phyloP scores from a whole-genome alignment of 306 rosid genomes.

The Castanopsis chinensis region DNA sequence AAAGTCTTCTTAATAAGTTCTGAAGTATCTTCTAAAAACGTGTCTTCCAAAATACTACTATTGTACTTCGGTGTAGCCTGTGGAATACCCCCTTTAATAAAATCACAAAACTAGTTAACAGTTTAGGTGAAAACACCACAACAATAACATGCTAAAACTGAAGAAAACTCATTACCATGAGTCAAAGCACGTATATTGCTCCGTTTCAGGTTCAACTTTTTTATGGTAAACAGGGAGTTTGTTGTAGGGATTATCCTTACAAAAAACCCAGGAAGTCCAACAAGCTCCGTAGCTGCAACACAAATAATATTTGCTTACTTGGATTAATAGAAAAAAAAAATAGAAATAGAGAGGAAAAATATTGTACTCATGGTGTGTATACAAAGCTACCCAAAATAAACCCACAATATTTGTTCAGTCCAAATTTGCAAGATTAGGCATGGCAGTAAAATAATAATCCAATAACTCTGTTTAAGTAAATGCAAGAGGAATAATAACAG shows the following conservation, averaged over 20 bases:
- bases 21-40: constrained; percentile 58
- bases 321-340: too few relatives aligned
- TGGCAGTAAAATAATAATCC: not conserved
- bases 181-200: constrained; percentile 59
- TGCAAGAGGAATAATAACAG: not conserved
- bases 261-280: constrained; percentile 46
- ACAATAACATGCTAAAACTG: constrained; percentile 1
- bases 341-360: too few relatives aligned
- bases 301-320: not conserved
- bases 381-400: too few relatives aligned
- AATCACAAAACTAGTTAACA: constrained; percentile 22
- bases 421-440: constrained; percentile 7
- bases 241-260: constrained; percentile 72
- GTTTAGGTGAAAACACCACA: constrained; percentile 2
- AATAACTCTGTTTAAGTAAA: not conserved
- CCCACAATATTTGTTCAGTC: not conserved
- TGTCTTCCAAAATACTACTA: constrained; percentile 86
- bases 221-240: constrained; percentile 45
- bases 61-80: constrained; percentile 85
- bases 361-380: too few relatives aligned
- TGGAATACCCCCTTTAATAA: constrained; percentile 44
- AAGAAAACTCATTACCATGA: constrained; percentile 50
- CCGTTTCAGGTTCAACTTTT: constrained; percentile 61
- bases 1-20: constrained; percentile 46
- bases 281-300: constrained; percentile 48